phyloP scores from a whole-genome alignment of 768 basidiomycete species.

The Tylopilus rubrobrunneus region DNA sequence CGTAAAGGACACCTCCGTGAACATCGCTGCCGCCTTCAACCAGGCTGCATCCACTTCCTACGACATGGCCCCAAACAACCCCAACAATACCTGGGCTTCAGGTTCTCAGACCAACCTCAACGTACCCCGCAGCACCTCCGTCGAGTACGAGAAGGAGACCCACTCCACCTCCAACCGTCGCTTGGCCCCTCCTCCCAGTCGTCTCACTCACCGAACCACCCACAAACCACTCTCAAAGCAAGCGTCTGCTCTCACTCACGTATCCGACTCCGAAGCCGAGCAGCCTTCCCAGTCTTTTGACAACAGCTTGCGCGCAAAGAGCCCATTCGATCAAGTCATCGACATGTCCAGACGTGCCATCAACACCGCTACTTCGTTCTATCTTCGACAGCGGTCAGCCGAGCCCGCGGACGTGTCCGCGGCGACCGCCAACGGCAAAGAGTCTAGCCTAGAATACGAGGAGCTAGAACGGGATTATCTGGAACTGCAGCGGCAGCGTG shows the following conservation, averaged over 20 bases:
- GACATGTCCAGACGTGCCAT: constrained; percentile 53
- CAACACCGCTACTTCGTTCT: constrained; percentile 53
- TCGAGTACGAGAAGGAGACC: constrained; percentile 71
- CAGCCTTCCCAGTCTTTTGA: constrained; percentile 27
- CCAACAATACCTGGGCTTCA: constrained; percentile 67
- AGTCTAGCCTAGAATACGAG: constrained; percentile 71
- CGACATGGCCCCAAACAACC: constrained; percentile 45
- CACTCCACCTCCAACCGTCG: constrained; percentile 53
- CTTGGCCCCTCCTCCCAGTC: constrained; percentile 58
- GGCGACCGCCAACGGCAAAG: constrained; percentile 36
- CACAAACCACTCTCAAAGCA: constrained; percentile 53
- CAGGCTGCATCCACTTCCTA: constrained; percentile 52
- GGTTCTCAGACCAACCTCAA: constrained; percentile 42
- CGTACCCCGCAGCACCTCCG: constrained; percentile 71
- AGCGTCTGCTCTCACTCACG: constrained; percentile 44
- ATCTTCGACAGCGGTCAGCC: constrained; percentile 58
- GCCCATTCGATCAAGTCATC: constrained; percentile 60
- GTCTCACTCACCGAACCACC: constrained; percentile 30
- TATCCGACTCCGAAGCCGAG: constrained; percentile 70
- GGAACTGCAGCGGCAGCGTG: constrained; percentile 27
- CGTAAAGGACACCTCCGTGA: constrained; percentile 82
- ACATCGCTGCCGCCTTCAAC: constrained; percentile 77
- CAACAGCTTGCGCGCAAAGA: constrained; percentile 54
- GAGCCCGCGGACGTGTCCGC: constrained; percentile 47
- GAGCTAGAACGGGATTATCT: constrained; percentile 69